Conservation (phyloP, 345 rosid genomes). For the Laguncularia racemosa region DNA sequence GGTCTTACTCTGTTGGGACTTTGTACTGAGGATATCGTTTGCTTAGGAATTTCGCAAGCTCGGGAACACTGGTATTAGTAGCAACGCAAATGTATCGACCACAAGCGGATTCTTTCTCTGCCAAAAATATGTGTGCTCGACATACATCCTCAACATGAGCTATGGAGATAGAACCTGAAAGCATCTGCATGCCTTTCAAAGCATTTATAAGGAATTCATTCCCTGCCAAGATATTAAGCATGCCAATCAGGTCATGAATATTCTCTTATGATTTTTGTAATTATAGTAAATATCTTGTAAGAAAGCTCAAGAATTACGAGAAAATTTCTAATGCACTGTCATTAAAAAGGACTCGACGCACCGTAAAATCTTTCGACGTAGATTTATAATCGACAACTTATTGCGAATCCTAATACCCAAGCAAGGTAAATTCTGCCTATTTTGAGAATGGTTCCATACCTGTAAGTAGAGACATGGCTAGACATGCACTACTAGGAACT, state of each 20-base stretch:
- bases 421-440: neutral
- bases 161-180: constrained; percentile 76
- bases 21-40: constrained; percentile 56
- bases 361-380: no score
- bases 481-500: constrained; percentile 50
- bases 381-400: no score
- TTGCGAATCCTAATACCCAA: neutral
- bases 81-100: constrained; percentile 75
- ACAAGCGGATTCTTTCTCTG: constrained; percentile 72
- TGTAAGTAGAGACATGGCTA: constrained; percentile 51
- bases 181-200: constrained; percentile 78
- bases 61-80: constrained; percentile 57
- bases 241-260: no score
- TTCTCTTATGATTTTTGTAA: no score
- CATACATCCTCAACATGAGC: constrained; percentile 76
- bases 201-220: constrained; percentile 44
- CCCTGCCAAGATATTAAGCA: constrained; percentile 30
- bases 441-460: constrained; percentile 24
- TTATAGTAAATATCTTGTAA: no score
- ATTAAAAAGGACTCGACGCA: no score
- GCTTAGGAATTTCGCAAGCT: constrained; percentile 53
- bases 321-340: no score
- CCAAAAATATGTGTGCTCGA: constrained; percentile 73
- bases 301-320: no score
- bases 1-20: constrained; percentile 54